These are phyloP conservation scores for Leccinum fuscescens DNA, from an alignment of 1,284 basidiomycete species.

Conservation along the genomic window DNA sequence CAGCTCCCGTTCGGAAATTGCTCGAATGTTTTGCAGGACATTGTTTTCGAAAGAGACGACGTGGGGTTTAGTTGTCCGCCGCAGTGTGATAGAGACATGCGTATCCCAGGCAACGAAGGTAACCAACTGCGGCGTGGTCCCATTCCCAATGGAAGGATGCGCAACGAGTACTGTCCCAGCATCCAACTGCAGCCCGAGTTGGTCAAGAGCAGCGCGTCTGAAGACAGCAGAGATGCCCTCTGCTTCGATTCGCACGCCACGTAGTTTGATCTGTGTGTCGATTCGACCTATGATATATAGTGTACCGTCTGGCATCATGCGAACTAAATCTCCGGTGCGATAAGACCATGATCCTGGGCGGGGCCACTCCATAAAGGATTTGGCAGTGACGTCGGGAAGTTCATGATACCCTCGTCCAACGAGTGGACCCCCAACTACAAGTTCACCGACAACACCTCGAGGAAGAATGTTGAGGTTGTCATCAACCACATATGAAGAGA, in stretches of 20 bases:
- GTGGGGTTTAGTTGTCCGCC: constrained; percentile 38
- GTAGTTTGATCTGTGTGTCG: constrained; percentile 55
- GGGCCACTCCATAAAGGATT: constrained; percentile 50
- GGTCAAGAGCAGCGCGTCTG: constrained; percentile 33
- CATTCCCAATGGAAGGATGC: constrained; percentile 45
- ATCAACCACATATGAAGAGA: constrained; percentile 41
- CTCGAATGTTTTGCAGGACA: constrained; percentile 36
- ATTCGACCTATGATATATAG: constrained; percentile 55
- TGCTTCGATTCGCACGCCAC: constrained; percentile 53
- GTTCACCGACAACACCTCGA: constrained; percentile 48
- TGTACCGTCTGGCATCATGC: constrained; percentile 54
- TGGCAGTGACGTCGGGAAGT: constrained; percentile 44
- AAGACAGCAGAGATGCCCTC: constrained; percentile 52
- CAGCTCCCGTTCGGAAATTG: constrained; percentile 41
- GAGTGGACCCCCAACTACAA: constrained; percentile 50
- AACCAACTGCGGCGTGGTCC: constrained; percentile 40
- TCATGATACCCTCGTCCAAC: constrained; percentile 53
- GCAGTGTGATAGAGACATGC: constrained; percentile 35
- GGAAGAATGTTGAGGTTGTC: constrained; percentile 41
- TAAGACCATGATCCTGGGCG: constrained; percentile 43
- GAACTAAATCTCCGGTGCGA: constrained; percentile 50
- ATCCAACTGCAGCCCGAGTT: constrained; percentile 36
- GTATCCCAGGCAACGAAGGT: constrained; percentile 46
- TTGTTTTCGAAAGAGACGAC: constrained; percentile 32
- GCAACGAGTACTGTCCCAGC: constrained; percentile 45